phyloP scores from a whole-genome alignment of 306 rosid species.

The Cajanus cajan region DNA sequence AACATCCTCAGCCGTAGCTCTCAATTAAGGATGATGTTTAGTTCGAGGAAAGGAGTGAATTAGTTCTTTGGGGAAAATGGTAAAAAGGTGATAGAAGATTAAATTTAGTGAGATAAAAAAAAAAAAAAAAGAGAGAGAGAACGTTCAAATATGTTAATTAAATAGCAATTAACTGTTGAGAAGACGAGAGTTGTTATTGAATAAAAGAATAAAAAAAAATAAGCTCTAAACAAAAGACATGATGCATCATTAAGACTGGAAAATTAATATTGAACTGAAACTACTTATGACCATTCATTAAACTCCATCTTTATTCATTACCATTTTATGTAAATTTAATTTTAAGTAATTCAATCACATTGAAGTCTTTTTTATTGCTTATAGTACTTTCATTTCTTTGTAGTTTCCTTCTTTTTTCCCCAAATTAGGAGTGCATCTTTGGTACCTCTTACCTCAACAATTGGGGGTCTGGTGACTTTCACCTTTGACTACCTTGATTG shows the following conservation, averaged over 20 bases:
- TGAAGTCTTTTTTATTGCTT: background rate
- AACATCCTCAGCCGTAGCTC: background rate
- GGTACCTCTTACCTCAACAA: constrained; percentile 2
- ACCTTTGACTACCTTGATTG: background rate
- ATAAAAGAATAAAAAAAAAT: constrained; percentile 12
- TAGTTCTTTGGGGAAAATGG: background rate
- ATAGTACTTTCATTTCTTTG: background rate
- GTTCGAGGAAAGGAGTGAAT: background rate
- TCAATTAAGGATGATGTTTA: background rate
- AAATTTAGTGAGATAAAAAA: background rate
- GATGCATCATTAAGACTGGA: background rate
- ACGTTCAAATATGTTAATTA: background rate
- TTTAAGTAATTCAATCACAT: background rate
- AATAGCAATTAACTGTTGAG: background rate
- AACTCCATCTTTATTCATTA: background rate
- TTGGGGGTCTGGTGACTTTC: background rate
- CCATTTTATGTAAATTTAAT: background rate
- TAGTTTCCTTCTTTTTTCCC: background rate
- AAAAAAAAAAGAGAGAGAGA: too few relatives aligned
- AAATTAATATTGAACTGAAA: constrained; percentile 7
- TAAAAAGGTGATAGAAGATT: background rate
- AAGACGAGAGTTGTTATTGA: background rate
- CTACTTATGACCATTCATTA: background rate
- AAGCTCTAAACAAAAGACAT: background rate
- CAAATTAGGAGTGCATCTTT: background rate